Evolutionary conservation across 2,329 filamentous ascomycete genomes (phyloP).

Genomic region (Arthrobotrys entomopaga): DNA sequence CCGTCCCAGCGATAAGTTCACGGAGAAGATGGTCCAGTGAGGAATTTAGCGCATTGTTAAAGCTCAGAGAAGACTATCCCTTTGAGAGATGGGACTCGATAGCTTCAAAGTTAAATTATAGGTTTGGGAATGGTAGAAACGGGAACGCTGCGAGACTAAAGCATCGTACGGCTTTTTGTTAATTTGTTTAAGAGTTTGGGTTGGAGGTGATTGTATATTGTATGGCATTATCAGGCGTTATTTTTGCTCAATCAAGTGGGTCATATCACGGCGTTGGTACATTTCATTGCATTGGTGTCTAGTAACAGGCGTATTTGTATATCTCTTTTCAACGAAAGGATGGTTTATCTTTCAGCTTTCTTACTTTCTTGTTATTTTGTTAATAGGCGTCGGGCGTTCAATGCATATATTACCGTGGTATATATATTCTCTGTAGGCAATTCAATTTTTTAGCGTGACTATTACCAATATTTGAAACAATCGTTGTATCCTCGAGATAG

Average conservation of each 20-base stretch:
- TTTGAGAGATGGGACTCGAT: slow-evolving; percentile 18
- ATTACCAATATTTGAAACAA: no score
- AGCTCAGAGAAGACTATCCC: slow-evolving; percentile 16
- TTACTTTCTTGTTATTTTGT: no score
- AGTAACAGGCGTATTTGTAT: no score
- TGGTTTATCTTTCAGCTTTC: no score
- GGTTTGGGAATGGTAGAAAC: slow-evolving; percentile 26
- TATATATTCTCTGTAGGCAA: no score
- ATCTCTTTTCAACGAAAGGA: no score
- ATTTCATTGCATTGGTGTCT: no score
- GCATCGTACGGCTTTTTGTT: not conserved
- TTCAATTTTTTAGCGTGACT: no score
- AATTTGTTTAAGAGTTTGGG: not conserved
- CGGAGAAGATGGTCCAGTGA: slow-evolving; percentile 24
- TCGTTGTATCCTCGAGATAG: no score
- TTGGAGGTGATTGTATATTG: not conserved
- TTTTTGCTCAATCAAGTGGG: no score
- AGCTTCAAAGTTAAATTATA: slow-evolving; percentile 10
- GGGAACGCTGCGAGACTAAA: slow-evolving; percentile 22
- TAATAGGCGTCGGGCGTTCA: not conserved
- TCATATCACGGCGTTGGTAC: no score
- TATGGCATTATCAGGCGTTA: not conserved
- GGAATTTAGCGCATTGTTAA: slow-evolving; percentile 12
- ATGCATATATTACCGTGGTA: not conserved
- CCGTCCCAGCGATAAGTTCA: not conserved